Evolutionary conservation across 345 rosid genomes (phyloP).

Genomic region (Nasturtium officinale): DNA sequence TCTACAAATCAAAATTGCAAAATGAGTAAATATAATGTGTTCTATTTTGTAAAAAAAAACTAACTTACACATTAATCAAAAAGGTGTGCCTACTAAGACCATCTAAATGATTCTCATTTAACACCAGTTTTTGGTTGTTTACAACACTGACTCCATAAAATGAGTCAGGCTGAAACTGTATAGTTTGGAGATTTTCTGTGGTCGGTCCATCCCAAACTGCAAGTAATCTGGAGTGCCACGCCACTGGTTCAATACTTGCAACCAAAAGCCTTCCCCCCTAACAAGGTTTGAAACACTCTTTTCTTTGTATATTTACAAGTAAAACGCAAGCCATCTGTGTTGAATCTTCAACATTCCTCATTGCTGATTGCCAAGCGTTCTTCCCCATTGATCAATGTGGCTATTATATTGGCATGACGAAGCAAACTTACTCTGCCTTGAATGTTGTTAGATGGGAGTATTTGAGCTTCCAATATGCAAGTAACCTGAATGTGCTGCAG

Average conservation of each 20-base stretch:
- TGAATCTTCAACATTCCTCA: constrained; percentile 35
- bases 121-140: background rate
- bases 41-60: background rate
- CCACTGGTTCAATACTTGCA: constrained; percentile 15
- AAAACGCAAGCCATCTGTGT: constrained; percentile 31
- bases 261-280: constrained; percentile 2
- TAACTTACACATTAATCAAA: constrained; percentile 20
- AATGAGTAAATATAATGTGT: constrained; percentile 9
- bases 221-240: constrained; percentile 10
- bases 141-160: constrained; percentile 8
- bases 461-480: constrained; percentile 10
- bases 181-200: background rate
- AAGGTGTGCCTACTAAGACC: background rate
- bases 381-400: constrained; percentile 16
- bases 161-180: constrained; percentile 14
- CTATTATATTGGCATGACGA: constrained; percentile 18
- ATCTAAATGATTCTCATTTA: constrained; percentile 15
- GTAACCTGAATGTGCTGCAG: constrained; percentile 19
- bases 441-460: constrained; percentile 35
- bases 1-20: constrained; percentile 10
- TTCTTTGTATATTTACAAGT: constrained; percentile 36
- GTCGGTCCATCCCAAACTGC: background rate
- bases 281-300: constrained; percentile 16
- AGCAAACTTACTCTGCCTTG: constrained; percentile 28
- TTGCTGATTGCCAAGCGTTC: constrained; percentile 26